Conservation (phyloP, 2,329 filamentous ascomycete species). For the Penicillium aurantiogriseum region DNA sequence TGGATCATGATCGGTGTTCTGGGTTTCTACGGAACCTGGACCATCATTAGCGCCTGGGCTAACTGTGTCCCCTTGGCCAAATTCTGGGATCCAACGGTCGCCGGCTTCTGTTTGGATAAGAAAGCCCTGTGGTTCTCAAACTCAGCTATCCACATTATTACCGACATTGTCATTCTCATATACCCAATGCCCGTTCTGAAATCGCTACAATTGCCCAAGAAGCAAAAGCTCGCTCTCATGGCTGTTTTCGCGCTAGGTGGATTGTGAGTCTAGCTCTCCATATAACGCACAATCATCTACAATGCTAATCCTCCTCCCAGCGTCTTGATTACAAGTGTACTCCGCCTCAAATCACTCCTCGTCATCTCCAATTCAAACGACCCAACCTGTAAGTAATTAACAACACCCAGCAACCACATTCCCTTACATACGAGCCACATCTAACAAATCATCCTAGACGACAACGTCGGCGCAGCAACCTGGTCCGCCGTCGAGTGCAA, state of each 20-base stretch:
- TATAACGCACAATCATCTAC: not conserved
- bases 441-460: constrained; percentile 19
- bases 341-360: constrained; percentile 32
- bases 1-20: constrained; percentile 35
- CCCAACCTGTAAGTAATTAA: constrained; percentile 28
- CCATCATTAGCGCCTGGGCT: constrained; percentile 32
- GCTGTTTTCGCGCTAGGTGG: constrained; percentile 44
- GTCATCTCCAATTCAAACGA: constrained; percentile 30
- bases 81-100: constrained; percentile 28
- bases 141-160: constrained; percentile 43
- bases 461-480: constrained; percentile 41
- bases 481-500: constrained; percentile 47
- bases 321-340: constrained; percentile 42
- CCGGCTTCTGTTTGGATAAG: constrained; percentile 40
- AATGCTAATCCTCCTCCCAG: constrained; percentile 21
- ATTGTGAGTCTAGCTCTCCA: constrained; percentile 35
- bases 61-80: constrained; percentile 32
- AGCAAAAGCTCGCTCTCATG: constrained; percentile 43
- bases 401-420: too few relatives aligned
- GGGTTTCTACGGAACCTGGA: constrained; percentile 34
- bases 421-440: not conserved
- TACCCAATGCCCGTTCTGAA: constrained; percentile 45
- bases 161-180: constrained; percentile 43
- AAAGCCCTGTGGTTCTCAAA: constrained; percentile 46
- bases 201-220: constrained; percentile 39